Evolutionary conservation across 2,329 filamentous ascomycete genomes (phyloP).

Genomic region (Xylariaceae sp.): DNA sequence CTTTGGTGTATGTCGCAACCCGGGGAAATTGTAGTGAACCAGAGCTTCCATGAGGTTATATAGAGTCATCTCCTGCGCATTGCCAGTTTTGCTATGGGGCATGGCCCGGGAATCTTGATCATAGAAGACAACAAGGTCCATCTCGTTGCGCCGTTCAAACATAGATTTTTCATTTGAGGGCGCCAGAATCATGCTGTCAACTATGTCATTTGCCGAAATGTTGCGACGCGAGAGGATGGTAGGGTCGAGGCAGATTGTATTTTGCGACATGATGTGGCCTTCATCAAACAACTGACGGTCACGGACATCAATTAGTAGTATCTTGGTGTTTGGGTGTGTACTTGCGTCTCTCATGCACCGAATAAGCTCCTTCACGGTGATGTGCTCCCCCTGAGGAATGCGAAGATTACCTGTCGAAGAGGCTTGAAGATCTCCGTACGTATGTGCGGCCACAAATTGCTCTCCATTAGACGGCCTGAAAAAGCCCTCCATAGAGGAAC

Average conservation of each 20-base stretch:
- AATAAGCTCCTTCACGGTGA: conserved; percentile 65
- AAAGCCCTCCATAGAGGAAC: conserved; percentile 29
- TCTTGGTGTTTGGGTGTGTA: conserved; percentile 47
- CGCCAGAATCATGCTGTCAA: conserved; percentile 64
- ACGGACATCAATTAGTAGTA: conserved; percentile 83
- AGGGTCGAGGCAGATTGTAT: conserved; percentile 86
- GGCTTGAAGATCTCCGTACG: conserved; percentile 27
- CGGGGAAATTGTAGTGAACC: conserved; percentile 75
- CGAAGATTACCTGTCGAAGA: conserved; percentile 41
- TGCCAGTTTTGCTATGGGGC: conserved; percentile 30
- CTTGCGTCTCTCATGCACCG: conserved; percentile 58
- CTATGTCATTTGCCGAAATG: conserved; percentile 56
- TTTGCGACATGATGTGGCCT: conserved; percentile 80
- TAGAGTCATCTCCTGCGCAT: conserved; percentile 50
- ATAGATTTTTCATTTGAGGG: conserved; percentile 68
- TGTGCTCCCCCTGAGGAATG: conserved; percentile 50
- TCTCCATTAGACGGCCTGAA: conserved; percentile 30
- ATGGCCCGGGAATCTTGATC: conserved; percentile 63
- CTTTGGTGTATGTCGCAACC: conserved; percentile 66
- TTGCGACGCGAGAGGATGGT: conserved; percentile 63
- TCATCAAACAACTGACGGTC: conserved; percentile 74
- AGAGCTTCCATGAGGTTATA: conserved; percentile 73
- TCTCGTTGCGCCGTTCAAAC: conserved; percentile 68
- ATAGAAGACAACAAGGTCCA: conserved; percentile 86
- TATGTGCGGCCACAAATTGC: conserved; percentile 33